Evolutionary conservation across 768 basidiomycete genomes (phyloP), one percentile per base, ranked within the genome.

Genomic region (Hydnomerulius pinastri): DNA sequence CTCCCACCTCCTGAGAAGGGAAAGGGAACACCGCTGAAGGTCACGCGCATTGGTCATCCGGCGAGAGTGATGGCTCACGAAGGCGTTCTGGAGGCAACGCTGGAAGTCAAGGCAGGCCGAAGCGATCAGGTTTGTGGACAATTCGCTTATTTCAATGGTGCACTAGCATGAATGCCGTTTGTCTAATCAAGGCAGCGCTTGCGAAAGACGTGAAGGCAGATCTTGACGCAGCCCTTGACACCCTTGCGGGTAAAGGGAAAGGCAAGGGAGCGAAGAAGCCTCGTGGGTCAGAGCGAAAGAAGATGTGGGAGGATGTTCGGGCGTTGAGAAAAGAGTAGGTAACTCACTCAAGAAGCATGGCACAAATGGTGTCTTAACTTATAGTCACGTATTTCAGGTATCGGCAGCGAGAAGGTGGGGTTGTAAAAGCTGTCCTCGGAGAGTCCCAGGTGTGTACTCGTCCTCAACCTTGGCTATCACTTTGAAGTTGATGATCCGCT

Each of bases 11-110:
- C 68, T 1, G 77, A 77, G 21, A 83, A 78, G 43, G 75, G 73
- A 4, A 69, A 73, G 18, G 77, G 71, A 51, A 13, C 12, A 12
- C 54, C 53, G 3, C 57, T 90, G 10, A 84, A 77, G 62, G 80
- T 86, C 6, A 93, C 94, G 0, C 80, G 97, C n/a, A 77, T 99
- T 11, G 97, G 97, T 0, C 97, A 99, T 67, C 97, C 97, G 0
- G 96, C 97, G 0, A 81, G 97, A 21, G 87, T 98, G 1, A 87
- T 97, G 76, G 75, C 85, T 0, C 77, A 83, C 20, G 79, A 84
- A 57, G 77, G 79, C 17, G 72, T 90, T 24, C 63, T 90, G 15
- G 81, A 87, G 15, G 74, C 81, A 1, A 93, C 86, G 4, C 68
- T 86, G 30, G 89, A 92, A 61, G 79, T 82, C 20, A 84, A 91